Base-by-base conservation (phyloP, 306 rosid species). In the Luffa acutangula region DNA sequence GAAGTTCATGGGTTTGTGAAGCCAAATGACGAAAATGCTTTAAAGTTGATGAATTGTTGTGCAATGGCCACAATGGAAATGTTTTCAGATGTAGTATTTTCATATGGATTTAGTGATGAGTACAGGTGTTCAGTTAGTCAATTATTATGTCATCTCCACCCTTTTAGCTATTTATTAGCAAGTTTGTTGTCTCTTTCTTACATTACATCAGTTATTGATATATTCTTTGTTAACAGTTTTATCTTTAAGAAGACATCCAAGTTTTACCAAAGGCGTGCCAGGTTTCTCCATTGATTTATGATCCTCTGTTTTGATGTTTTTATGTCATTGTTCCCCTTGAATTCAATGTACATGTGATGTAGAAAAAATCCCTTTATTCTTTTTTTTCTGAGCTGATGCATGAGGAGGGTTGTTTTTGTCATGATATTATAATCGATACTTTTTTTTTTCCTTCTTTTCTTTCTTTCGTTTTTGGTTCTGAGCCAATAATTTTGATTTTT, bases 41-140 rank as follows among this genome's bases (percentile, higher is more conserved):
- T 86, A 84, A 88, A 86, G 53, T 82, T 94, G 94, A 94, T 90
- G 97, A 94, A 89, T 77, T 81, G 86, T 13, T 89, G 96, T 65
- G 92, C 93, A 15, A 76, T 81, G 76, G 77, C 86, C 0, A 82
- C 85, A 75, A 81, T 88, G 43, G 91, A 94, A 80, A 89, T 86
- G 81, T 87, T 83, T 83, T 89, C 96, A 2, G 93, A 92, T 80
- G 34, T 90, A 3, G 90, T 89, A 17, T 83, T 92, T 59, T 88
- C 97, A 5, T 94, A 92, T 79, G 98, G 97, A 17, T 92, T 89
- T 70, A 81, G 88, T 76, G 85, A 90, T 62, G 92, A 92, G 83
- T 94, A 84, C 78, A 87, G 91, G 91, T 87, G 79, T 3, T 73
- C 39, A 12, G 31, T 67, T 67, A 67, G 48, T 78, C 60, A 11